These are phyloP conservation scores for Spergularia azorica DNA, from an alignment of 179 eudicot genomes.

Conservation along the genomic window DNA sequence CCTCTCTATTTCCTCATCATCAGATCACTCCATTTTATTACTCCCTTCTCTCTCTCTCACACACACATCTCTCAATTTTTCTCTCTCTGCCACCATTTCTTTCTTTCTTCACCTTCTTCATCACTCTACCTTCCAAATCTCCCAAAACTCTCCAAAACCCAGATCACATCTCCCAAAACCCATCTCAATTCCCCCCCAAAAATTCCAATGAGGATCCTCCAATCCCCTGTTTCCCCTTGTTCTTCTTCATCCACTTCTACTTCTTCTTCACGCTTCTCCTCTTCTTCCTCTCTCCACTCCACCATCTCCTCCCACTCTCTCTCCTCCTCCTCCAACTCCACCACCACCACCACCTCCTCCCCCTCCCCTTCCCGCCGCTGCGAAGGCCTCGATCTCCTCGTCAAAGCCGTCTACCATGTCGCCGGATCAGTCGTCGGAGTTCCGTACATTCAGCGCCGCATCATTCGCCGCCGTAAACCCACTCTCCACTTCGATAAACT, in stretches of 20 bases:
- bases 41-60: not conserved
- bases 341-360: conserved; percentile 18
- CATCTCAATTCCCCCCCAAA: conserved; percentile 1
- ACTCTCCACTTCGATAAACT: conserved; percentile 40
- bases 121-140: not conserved
- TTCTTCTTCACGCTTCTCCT: conserved; percentile 21
- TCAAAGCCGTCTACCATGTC: conserved; percentile 66
- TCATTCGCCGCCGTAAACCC: conserved; percentile 45
- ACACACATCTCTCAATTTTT: conserved; percentile 1
- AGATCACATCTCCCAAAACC: conserved; percentile 15
- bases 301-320: conserved; percentile 28
- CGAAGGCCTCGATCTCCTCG: conserved; percentile 75
- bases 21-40: not conserved
- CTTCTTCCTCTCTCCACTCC: conserved; percentile 24
- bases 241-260: conserved; percentile 20
- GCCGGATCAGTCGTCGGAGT: conserved; percentile 65
- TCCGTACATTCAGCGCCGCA: conserved; percentile 66
- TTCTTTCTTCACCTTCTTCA: not conserved
- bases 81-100: conserved; percentile 28
- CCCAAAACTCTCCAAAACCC: conserved; percentile 17
- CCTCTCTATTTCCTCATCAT: not conserved
- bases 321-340: conserved; percentile 24
- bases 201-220: conserved; percentile 25
- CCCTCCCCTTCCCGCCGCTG: conserved; percentile 33
- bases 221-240: conserved; percentile 13